Conservation (phyloP, 2,329 filamentous ascomycete genomes). For the Aspergillus brunneoviolaceus region DNA sequence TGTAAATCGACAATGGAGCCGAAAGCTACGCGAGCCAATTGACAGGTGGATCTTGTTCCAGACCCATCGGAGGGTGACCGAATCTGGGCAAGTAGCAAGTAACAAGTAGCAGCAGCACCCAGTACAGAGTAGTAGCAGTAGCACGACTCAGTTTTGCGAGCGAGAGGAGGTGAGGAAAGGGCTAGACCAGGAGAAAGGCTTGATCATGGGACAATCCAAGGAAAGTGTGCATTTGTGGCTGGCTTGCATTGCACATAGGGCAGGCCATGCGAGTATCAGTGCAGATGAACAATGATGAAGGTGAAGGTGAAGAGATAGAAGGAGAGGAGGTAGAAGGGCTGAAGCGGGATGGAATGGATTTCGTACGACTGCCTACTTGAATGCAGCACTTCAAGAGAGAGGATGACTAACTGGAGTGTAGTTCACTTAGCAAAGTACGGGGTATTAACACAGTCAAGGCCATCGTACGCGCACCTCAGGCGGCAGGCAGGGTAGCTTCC, state of each 20-base stretch:
- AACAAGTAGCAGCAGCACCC: not conserved
- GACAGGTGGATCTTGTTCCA: not conserved
- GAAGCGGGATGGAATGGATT: not conserved
- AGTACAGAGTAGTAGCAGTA: not conserved
- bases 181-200: not conserved
- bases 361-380: no score
- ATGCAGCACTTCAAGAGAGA: no score
- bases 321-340: not conserved
- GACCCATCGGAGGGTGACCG: not conserved
- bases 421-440: no score
- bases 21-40: slow-evolving; percentile 7
- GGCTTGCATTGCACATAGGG: not conserved
- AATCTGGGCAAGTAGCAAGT: not conserved
- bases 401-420: not conserved
- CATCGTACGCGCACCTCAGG: no score
- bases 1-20: not conserved
- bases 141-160: not conserved
- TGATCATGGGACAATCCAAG: not conserved
- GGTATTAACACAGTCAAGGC: no score
- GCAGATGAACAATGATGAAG: not conserved
- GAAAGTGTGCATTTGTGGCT: not conserved
- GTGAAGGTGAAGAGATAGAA: not conserved
- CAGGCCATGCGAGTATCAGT: not conserved
- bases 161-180: not conserved
- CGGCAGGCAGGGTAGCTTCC: not conserved